Conservation (phyloP, 2,329 filamentous ascomycete genomes). For the Penicillium brasilianum region DNA sequence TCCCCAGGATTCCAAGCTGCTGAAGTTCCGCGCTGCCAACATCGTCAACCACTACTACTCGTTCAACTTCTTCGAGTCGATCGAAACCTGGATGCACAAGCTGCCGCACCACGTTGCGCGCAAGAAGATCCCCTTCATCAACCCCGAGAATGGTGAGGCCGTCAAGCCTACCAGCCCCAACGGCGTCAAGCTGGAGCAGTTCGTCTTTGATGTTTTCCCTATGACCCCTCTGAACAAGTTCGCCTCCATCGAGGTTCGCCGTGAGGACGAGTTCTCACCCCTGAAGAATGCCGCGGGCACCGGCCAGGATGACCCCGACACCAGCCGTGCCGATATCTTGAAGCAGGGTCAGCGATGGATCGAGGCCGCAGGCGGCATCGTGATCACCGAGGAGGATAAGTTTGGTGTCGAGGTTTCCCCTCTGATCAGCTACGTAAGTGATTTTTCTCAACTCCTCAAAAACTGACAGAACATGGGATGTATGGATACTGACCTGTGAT, state of each 20-base stretch:
- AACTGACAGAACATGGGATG: neutral
- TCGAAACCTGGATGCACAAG: constrained; percentile 82
- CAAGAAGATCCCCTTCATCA: constrained; percentile 95
- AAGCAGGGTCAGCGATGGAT: constrained; percentile 86
- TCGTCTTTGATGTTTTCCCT: constrained; percentile 98
- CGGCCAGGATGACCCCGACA: constrained; percentile 91
- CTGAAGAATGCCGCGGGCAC: constrained; percentile 89
- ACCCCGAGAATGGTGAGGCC: constrained; percentile 75
- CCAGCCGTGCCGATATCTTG: constrained; percentile 89
- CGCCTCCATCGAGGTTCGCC: constrained; percentile 91
- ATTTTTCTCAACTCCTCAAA: neutral
- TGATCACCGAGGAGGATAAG: constrained; percentile 66
- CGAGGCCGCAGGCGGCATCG: constrained; percentile 74
- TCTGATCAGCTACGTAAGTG: constrained; percentile 88
- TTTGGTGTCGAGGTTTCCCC: constrained; percentile 89
- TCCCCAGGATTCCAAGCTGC: constrained; percentile 74
- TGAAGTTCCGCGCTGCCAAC: constrained; percentile 97
- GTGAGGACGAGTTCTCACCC: constrained; percentile 97
- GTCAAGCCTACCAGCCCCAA: constrained; percentile 95
- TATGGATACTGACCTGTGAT: constrained; percentile 6
- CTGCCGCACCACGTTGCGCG: constrained; percentile 94
- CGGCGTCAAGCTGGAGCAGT: constrained; percentile 98
- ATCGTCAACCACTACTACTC: constrained; percentile 99
- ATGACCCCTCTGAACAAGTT: constrained; percentile 85
- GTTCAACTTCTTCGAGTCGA: constrained; percentile 86